These are phyloP conservation scores for Kluyveromyces wickerhamii DNA, from an alignment of 805 yeast species.

Conservation along the genomic window DNA sequence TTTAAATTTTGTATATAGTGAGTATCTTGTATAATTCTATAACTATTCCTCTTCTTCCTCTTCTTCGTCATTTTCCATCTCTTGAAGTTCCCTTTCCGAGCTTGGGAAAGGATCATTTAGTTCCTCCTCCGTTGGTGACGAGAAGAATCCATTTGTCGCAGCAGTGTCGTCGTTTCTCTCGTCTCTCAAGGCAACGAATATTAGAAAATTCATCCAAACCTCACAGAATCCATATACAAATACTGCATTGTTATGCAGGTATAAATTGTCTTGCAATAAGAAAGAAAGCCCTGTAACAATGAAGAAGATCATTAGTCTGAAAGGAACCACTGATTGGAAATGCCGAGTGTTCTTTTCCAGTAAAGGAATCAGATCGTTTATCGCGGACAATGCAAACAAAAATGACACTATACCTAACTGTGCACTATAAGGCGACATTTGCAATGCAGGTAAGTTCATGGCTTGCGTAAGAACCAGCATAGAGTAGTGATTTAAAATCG, in stretches of 20 bases:
- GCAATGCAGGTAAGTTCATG: slow-evolving; percentile 39
- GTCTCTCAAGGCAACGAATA: slow-evolving; percentile 55
- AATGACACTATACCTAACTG: slow-evolving; percentile 43
- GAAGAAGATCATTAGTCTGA: slow-evolving; percentile 45
- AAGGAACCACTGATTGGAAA: slow-evolving; percentile 55
- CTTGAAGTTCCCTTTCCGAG: slow-evolving; percentile 6
- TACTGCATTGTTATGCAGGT: slow-evolving; percentile 53
- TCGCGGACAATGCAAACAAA: slow-evolving; percentile 36
- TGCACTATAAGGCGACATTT: slow-evolving; percentile 31
- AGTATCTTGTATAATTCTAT: slow-evolving; percentile 15
- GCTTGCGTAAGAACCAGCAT: slow-evolving; percentile 50
- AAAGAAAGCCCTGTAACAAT: slow-evolving; percentile 43
- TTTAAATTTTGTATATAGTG: slow-evolving; percentile 25
- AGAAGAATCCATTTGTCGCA: slow-evolving; percentile 5
- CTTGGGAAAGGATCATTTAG: slow-evolving; percentile 2
- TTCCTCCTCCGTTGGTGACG: background rate
- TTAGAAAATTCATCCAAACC: slow-evolving; percentile 60
- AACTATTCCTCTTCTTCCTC: background rate
- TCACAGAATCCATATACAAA: slow-evolving; percentile 56
- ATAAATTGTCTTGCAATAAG: slow-evolving; percentile 33
- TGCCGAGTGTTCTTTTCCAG: slow-evolving; percentile 36
- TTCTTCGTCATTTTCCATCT: slow-evolving; percentile 1
- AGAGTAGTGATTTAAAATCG: slow-evolving; percentile 38
- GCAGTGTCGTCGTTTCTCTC: slow-evolving; percentile 46
- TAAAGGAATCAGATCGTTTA: slow-evolving; percentile 54